Percentiles rank a stretch among this genome's conserved stretches.
Conservation (phyloP, 805 yeast genomes). For the Candida sanyiensis region DNA sequence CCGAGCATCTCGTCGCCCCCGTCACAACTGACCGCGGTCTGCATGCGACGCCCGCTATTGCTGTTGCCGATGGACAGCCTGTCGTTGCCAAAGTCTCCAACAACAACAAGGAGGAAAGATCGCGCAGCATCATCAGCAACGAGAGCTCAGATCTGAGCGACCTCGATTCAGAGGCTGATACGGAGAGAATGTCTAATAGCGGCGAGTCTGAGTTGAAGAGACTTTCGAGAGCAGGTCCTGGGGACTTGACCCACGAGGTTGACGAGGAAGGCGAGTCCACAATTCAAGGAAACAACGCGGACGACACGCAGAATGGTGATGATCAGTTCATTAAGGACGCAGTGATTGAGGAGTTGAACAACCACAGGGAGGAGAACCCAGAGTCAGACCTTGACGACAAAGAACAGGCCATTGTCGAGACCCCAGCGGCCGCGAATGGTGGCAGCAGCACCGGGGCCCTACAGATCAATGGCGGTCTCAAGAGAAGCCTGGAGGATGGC, state of each 20-base stretch:
- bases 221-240: slow-evolving; percentile 28
- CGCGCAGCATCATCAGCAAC: slow-evolving; percentile 23
- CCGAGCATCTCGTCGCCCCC: no score
- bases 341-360: slow-evolving; percentile 18
- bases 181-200: slow-evolving; percentile 69
- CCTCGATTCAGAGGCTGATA: slow-evolving; percentile 81
- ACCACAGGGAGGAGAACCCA: slow-evolving; percentile 19
- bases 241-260: slow-evolving; percentile 19
- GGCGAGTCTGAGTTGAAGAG: slow-evolving; percentile 35
- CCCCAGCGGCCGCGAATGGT: no score
- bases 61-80: no score
- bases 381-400: slow-evolving; percentile 18
- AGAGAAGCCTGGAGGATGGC: slow-evolving; percentile 11
- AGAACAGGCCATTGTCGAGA: no score
- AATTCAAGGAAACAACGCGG: slow-evolving; percentile 11
- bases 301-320: slow-evolving; percentile 16
- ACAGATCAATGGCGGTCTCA: slow-evolving; percentile 9
- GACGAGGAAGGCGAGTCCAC: slow-evolving; percentile 18
- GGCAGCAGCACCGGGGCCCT: no score
- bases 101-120: slow-evolving; percentile 9
- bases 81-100: background rate
- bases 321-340: slow-evolving; percentile 23
- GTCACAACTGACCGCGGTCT: no score
- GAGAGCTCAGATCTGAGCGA: slow-evolving; percentile 46
- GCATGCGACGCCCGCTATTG: no score